A percentile compares a stretch with the other conserved stretches of the same genome.
Evolutionary conservation across 129 eudicot genomes (phyloP).

Genomic region (Silybum marianum): DNA sequence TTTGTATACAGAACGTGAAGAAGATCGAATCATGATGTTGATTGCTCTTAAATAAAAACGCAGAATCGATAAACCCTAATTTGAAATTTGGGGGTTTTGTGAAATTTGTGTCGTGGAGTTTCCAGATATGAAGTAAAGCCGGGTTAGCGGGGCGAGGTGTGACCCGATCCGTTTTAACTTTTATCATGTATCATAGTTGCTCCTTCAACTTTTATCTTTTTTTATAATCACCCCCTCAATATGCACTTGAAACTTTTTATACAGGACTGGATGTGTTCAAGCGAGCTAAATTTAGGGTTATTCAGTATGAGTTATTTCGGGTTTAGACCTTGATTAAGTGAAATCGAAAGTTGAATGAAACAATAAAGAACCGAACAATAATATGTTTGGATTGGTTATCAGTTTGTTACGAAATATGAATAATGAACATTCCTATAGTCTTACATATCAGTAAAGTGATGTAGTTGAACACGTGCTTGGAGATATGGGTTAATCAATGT

Average conservation of each 20-base stretch:
- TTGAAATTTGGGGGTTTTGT: slow-evolving; percentile 37
- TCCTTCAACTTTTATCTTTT: background rate
- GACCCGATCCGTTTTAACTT: background rate
- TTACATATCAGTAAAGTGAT: background rate
- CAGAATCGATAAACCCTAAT: slow-evolving; percentile 36
- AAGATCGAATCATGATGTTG: slow-evolving; percentile 37
- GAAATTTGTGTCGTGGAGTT: slow-evolving; percentile 4
- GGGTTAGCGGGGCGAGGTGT: slow-evolving; percentile 2
- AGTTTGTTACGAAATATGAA: too few relatives aligned
- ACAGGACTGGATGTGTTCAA: background rate
- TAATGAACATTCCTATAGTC: background rate
- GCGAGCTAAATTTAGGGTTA: background rate
- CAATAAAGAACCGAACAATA: background rate
- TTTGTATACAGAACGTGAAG: slow-evolving; percentile 34
- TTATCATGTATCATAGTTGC: background rate
- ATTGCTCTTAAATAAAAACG: slow-evolving; percentile 9
- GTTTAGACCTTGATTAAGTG: background rate
- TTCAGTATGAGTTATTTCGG: background rate
- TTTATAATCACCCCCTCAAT: background rate
- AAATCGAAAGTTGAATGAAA: background rate
- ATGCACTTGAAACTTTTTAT: background rate
- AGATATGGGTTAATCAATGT: background rate
- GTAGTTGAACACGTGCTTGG: background rate
- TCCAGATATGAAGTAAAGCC: slow-evolving; percentile 6
- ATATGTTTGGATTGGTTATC: too few relatives aligned